phyloP scores from a whole-genome alignment of 805 yeast genomes.

The Yarrowia sp. region DNA sequence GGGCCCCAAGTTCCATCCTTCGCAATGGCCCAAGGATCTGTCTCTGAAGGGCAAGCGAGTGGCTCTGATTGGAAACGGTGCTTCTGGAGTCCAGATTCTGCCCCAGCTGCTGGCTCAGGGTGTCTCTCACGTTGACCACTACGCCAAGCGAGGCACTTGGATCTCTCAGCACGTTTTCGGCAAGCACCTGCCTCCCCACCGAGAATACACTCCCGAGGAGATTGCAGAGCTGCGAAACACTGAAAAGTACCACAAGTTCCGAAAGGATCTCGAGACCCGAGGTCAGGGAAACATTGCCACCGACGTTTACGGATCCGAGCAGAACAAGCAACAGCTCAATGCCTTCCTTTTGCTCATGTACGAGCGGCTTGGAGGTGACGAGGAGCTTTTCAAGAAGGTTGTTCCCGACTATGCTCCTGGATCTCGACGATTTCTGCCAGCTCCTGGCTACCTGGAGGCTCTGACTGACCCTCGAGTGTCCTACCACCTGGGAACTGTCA shows the following conservation, averaged over 20 bases:
- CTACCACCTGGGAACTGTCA: slow-evolving; percentile 26
- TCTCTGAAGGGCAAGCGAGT: slow-evolving; percentile 26
- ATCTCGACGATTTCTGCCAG: slow-evolving; percentile 33
- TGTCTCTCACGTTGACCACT: slow-evolving; percentile 27
- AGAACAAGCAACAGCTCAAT: slow-evolving; percentile 9
- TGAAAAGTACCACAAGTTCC: slow-evolving; percentile 29
- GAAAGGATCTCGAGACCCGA: slow-evolving; percentile 31
- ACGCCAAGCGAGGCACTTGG: slow-evolving; percentile 23
- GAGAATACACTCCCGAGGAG: slow-evolving; percentile 29
- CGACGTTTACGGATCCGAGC: slow-evolving; percentile 17
- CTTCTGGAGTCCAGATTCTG: slow-evolving; percentile 27
- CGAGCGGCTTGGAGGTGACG: slow-evolving; percentile 25
- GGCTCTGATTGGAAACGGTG: slow-evolving; percentile 26
- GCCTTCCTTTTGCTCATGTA: slow-evolving; percentile 17
- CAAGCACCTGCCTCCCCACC: slow-evolving; percentile 28
- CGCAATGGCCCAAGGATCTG: slow-evolving; percentile 26
- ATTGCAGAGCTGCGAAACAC: slow-evolving; percentile 29
- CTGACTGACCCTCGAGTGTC: slow-evolving; percentile 31
- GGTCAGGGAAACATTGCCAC: slow-evolving; percentile 21
- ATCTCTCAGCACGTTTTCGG: slow-evolving; percentile 27
- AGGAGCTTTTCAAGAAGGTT: slow-evolving; percentile 26
- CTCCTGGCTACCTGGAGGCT: slow-evolving; percentile 30
- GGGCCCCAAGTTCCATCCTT: slow-evolving; percentile 27
- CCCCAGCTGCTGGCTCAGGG: slow-evolving; percentile 31
- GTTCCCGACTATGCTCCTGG: slow-evolving; percentile 32